Percentiles rank a stretch among this genome's conserved stretches.
These are phyloP conservation scores for Fraxinus baroniana DNA, from an alignment of 305 asterid genomes.

Conservation along the genomic window DNA sequence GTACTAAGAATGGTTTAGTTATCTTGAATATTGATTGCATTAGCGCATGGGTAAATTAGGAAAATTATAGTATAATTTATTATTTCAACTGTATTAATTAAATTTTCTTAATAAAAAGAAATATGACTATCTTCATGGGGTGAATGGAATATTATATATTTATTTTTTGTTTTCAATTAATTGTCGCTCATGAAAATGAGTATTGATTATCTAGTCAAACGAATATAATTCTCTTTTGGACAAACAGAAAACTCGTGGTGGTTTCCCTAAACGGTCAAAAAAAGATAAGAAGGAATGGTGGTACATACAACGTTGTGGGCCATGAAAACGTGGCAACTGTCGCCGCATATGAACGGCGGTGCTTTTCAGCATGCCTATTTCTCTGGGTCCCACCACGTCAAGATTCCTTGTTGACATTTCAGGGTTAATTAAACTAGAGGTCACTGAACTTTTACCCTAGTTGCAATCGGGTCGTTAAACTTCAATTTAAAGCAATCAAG, in stretches of 20 bases:
- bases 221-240: background rate
- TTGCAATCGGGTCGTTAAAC: background rate
- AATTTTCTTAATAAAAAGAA: too few relatives aligned
- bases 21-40: too few relatives aligned
- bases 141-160: background rate
- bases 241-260: background rate
- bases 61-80: too few relatives aligned
- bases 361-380: slow-evolving; percentile 3
- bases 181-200: background rate
- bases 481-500: background rate
- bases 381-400: background rate
- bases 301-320: background rate
- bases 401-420: background rate
- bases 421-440: background rate
- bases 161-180: background rate
- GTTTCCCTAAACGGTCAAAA: background rate
- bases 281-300: background rate
- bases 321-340: slow-evolving; percentile 20
- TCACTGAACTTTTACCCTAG: background rate
- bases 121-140: too few relatives aligned
- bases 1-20: too few relatives aligned
- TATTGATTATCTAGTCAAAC: background rate
- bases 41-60: too few relatives aligned
- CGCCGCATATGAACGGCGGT: slow-evolving; percentile 36
- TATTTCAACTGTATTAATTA: too few relatives aligned